A percentile compares a stretch with the other conserved stretches of the same genome.
These are phyloP conservation scores for Fistulinella prunicolor DNA, from an alignment of 768 basidiomycete genomes.

Conservation along the genomic window DNA sequence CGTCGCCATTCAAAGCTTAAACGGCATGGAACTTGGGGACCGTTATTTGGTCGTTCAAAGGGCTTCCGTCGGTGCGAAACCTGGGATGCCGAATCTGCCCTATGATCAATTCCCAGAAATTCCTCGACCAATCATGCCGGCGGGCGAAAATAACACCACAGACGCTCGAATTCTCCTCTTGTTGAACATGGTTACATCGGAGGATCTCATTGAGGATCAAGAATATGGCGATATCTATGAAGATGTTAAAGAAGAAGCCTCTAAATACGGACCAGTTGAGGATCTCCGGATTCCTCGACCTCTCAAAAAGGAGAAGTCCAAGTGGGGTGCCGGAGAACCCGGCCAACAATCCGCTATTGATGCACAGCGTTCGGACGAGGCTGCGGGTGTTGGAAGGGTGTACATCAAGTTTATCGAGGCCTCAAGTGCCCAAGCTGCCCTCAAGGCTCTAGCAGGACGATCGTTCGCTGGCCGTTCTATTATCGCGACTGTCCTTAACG, in stretches of 20 bases:
- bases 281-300: conserved; percentile 90
- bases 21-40: conserved; percentile 98
- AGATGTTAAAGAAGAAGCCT: conserved; percentile 90
- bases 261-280: conserved; percentile 74
- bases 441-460: conserved; percentile 86
- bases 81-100: conserved; percentile 61
- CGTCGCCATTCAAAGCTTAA: conserved; percentile 91
- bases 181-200: conserved; percentile 97
- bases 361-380: conserved; percentile 76
- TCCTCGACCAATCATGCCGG: conserved; percentile 85
- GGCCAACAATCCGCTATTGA: conserved; percentile 61
- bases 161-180: conserved; percentile 89
- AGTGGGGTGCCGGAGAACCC: conserved; percentile 65
- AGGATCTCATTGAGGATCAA: conserved; percentile 85
- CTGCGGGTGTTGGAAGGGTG: conserved; percentile 90
- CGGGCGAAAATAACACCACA: conserved; percentile 56
- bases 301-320: conserved; percentile 78
- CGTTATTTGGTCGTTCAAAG: conserved; percentile 94
- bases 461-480: conserved; percentile 86
- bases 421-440: conserved; percentile 61
- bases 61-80: conserved; percentile 90
- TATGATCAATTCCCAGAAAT: conserved; percentile 82
- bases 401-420: conserved; percentile 83
- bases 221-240: conserved; percentile 95
- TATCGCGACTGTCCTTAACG: conserved; percentile 78